Evolutionary conservation across 345 rosid species (phyloP).

Genomic region (Aquilaria malaccensis): DNA sequence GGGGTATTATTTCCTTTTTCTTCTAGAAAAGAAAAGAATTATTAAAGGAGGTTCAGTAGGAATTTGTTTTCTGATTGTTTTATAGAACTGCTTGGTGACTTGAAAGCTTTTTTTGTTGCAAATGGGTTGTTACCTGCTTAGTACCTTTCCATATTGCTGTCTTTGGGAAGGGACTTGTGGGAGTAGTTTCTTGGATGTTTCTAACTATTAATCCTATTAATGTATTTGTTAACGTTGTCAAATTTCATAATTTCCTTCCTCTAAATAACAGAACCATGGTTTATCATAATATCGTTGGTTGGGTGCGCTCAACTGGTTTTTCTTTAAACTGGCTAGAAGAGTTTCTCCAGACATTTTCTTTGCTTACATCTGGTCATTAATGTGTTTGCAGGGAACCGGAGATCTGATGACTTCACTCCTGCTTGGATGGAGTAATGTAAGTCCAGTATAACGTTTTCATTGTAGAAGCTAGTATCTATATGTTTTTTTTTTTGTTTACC

Average conservation of each 20-base stretch:
- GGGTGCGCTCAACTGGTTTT: not conserved
- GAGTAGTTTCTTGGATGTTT: no score
- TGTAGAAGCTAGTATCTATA: not conserved
- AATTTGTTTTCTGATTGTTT: no score
- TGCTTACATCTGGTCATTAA: constrained; percentile 6
- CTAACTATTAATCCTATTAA: no score
- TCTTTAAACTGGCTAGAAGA: not conserved
- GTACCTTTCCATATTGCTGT: no score
- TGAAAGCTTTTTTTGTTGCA: no score
- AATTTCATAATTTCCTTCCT: not conserved
- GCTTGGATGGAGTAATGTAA: constrained; percentile 99
- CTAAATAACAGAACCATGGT: not conserved
- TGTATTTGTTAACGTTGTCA: not conserved
- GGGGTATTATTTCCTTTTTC: no score
- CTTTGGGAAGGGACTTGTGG: no score
- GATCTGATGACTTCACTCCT: constrained; percentile 96
- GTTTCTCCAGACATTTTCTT: constrained; percentile 1
- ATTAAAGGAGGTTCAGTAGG: no score
- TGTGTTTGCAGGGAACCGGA: constrained; percentile 77
- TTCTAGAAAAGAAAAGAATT: no score
- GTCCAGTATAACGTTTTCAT: constrained; percentile 9
- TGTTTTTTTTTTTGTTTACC: constrained; percentile 8
- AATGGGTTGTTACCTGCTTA: no score
- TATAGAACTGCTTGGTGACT: no score
- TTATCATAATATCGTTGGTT: not conserved